A percentile compares a stretch with the other conserved stretches of the same genome.
These are phyloP conservation scores for Quambalaria eucalypti DNA, from an alignment of 1,284 basidiomycete species.

Conservation along the genomic window DNA sequence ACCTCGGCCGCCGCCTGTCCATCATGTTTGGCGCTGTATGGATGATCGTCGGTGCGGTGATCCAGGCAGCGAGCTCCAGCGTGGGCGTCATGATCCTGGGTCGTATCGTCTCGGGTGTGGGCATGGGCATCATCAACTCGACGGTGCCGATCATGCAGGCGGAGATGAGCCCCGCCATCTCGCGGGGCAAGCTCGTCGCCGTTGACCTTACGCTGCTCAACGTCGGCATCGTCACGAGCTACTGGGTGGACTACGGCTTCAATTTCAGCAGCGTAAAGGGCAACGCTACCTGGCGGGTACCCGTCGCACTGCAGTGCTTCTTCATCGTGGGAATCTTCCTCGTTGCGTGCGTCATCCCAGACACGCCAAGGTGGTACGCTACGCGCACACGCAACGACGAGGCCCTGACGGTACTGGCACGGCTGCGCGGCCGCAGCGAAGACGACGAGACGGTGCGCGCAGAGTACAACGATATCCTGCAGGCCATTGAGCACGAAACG, in stretches of 20 bases:
- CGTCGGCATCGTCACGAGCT: conserved; percentile 6
- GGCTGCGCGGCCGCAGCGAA: not conserved
- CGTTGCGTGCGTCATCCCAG: not conserved
- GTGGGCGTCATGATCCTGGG: not conserved
- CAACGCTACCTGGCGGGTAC: conserved; percentile 1
- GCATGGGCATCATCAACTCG: conserved; percentile 2
- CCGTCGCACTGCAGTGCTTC: conserved; percentile 4
- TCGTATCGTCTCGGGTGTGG: not conserved
- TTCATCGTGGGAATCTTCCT: conserved; percentile 3
- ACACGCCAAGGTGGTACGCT: conserved; percentile 2
- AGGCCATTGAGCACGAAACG: not conserved
- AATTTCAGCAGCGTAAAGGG: not conserved
- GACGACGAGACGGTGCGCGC: not conserved
- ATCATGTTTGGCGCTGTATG: not conserved
- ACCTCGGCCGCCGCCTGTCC: conserved; percentile 1
- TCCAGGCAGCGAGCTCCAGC: not conserved
- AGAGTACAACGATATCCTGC: conserved; percentile 2
- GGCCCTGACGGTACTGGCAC: conserved; percentile 1
- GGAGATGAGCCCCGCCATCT: conserved; percentile 1
- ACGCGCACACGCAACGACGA: not conserved
- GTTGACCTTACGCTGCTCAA: conserved; percentile 2
- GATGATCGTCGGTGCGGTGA: not conserved
- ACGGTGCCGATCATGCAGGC: conserved; percentile 3
- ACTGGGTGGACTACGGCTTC: conserved; percentile 5
- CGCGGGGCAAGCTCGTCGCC: conserved; percentile 1